Evolutionary conservation across 257 asterid genomes (phyloP).

Genomic region (Plantago elongata): DNA sequence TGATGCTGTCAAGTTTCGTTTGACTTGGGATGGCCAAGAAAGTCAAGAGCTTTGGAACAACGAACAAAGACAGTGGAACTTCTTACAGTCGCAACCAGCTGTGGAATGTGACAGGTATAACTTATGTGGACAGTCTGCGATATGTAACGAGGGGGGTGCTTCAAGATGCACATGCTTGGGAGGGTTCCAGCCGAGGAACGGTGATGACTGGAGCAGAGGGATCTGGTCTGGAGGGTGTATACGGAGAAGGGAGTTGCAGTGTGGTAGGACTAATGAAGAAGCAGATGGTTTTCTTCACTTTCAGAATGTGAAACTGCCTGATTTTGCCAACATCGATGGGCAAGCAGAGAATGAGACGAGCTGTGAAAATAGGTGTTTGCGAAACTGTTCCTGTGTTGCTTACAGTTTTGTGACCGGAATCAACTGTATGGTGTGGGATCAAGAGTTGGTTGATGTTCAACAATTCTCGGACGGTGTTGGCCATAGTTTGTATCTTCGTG

Average conservation of each 20-base stretch:
- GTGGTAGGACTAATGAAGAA: slow-evolving; percentile 25
- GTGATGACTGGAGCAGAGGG: slow-evolving; percentile 40
- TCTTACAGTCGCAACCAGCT: slow-evolving; percentile 41
- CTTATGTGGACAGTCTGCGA: slow-evolving; percentile 56
- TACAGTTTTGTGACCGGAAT: slow-evolving; percentile 50
- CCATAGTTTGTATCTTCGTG: slow-evolving; percentile 47
- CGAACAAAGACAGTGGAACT: slow-evolving; percentile 30
- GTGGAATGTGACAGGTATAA: slow-evolving; percentile 48
- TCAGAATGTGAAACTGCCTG: slow-evolving; percentile 59
- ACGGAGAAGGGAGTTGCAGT: slow-evolving; percentile 40
- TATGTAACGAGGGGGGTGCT: slow-evolving; percentile 27
- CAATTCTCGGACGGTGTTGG: slow-evolving; percentile 58
- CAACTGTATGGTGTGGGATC: slow-evolving; percentile 65
- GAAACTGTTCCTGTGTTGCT: slow-evolving; percentile 64
- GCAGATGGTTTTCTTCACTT: slow-evolving; percentile 37
- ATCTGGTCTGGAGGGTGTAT: slow-evolving; percentile 59
- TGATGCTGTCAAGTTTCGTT: slow-evolving; percentile 30
- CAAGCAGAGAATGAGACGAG: slow-evolving; percentile 25
- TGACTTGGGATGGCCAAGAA: slow-evolving; percentile 45
- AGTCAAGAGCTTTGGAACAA: slow-evolving; percentile 42
- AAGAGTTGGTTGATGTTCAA: slow-evolving; percentile 55
- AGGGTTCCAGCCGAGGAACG: slow-evolving; percentile 49
- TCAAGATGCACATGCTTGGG: slow-evolving; percentile 44
- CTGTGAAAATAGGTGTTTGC: slow-evolving; percentile 42
- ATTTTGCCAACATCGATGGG: slow-evolving; percentile 33